Percentiles rank a stretch among this genome's conserved stretches.
Conservation (phyloP, 352 stramenopile genomes). For the Phytophthora vignae region DNA sequence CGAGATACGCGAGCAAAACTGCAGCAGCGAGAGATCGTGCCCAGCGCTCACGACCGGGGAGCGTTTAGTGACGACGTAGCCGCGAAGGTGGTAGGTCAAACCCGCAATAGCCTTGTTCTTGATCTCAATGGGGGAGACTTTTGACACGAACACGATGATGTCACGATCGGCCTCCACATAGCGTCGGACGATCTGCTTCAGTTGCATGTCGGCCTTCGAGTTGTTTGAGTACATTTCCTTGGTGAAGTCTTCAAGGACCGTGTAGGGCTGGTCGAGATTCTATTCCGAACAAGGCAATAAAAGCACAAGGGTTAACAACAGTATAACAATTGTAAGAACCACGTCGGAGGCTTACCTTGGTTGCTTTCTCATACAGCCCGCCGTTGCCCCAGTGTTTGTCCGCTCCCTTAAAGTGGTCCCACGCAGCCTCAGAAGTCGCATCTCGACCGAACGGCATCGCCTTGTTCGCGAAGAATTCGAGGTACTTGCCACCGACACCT, state of each 20-base stretch:
- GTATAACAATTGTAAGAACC: too few species aligned
- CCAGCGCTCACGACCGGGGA: constrained; percentile 28
- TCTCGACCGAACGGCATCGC: constrained; percentile 35
- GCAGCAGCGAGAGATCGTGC: constrained; percentile 47
- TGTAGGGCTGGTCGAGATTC: constrained; percentile 41
- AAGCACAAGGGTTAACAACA: too few species aligned
- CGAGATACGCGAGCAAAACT: constrained; percentile 58
- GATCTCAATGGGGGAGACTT: constrained; percentile 20
- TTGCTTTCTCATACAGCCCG: constrained; percentile 40
- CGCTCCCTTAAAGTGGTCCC: constrained; percentile 39
- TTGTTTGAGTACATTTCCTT: constrained; percentile 28
- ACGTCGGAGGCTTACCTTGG: constrained; percentile 21
- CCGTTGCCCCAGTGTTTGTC: constrained; percentile 39
- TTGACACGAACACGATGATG: constrained; percentile 20
- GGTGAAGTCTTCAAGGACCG: constrained; percentile 33
- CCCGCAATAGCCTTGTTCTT: constrained; percentile 31
- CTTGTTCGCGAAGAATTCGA: constrained; percentile 48
- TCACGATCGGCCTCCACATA: constrained; percentile 28
- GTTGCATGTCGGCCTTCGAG: constrained; percentile 18
- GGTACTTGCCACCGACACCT: constrained; percentile 38
- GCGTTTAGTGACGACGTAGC: constrained; percentile 52
- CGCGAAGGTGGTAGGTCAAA: constrained; percentile 25
- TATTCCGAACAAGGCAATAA: constrained; percentile 4
- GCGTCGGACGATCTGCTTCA: constrained; percentile 30
- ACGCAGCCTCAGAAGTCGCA: constrained; percentile 33